Percentiles rank a stretch among this genome's conserved stretches.
These are phyloP conservation scores for Tephrocybe rancida DNA, from an alignment of 768 basidiomycete genomes.

Conservation along the genomic window DNA sequence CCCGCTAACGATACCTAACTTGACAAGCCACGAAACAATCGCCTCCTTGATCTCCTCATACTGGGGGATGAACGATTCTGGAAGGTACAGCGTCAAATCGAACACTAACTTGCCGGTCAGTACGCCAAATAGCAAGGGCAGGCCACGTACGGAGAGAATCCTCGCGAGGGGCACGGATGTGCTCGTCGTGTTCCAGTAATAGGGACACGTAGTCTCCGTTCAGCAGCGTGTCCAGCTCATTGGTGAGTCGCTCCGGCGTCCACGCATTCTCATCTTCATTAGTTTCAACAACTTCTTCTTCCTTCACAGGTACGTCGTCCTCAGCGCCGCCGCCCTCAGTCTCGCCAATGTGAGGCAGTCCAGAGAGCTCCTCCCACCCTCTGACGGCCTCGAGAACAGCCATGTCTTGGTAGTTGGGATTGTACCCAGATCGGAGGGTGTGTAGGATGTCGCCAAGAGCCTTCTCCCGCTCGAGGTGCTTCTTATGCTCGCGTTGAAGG, in stretches of 20 bases:
- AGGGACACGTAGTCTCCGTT: slow-evolving; percentile 72
- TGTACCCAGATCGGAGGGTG: slow-evolving; percentile 82
- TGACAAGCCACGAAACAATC: slow-evolving; percentile 63
- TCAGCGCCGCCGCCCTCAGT: slow-evolving; percentile 48
- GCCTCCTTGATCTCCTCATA: slow-evolving; percentile 70
- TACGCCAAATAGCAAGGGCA: not conserved
- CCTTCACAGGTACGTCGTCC: slow-evolving; percentile 34
- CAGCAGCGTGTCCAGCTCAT: slow-evolving; percentile 57
- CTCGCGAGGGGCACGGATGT: slow-evolving; percentile 50
- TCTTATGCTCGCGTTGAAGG: slow-evolving; percentile 70
- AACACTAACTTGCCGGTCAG: slow-evolving; percentile 57
- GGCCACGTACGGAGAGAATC: slow-evolving; percentile 56
- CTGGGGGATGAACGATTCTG: slow-evolving; percentile 73
- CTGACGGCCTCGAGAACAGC: slow-evolving; percentile 95
- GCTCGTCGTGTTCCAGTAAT: slow-evolving; percentile 77
- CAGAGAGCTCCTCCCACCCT: slow-evolving; percentile 83
- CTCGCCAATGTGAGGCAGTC: slow-evolving; percentile 73
- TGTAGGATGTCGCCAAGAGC: slow-evolving; percentile 83
- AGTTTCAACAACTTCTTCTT: slow-evolving; percentile 36
- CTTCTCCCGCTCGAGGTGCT: slow-evolving; percentile 74
- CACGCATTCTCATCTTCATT: slow-evolving; percentile 64
- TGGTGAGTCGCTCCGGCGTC: slow-evolving; percentile 60
- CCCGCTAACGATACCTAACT: slow-evolving; percentile 57
- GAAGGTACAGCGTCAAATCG: slow-evolving; percentile 80
- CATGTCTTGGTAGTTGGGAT: slow-evolving; percentile 99